Conservation (phyloP, 2,329 filamentous ascomycete genomes). For the Grosmannia huntii region DNA sequence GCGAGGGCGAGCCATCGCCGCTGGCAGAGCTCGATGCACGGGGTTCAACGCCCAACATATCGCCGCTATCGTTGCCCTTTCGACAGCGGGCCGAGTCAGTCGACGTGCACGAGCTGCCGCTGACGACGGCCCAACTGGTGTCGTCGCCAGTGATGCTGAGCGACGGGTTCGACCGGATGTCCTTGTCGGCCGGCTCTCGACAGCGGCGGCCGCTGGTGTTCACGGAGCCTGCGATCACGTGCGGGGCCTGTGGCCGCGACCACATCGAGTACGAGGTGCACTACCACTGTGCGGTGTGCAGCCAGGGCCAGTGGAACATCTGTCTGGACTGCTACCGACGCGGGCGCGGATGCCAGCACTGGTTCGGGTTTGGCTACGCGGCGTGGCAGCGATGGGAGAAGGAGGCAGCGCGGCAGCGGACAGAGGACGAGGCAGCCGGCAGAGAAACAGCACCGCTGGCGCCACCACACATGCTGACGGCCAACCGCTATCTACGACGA, state of each 20-base stretch:
- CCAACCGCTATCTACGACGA: constrained; percentile 41
- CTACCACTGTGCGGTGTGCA: constrained; percentile 66
- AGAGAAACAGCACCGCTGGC: constrained; percentile 25
- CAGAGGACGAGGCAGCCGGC: background rate
- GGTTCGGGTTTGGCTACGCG: constrained; percentile 74
- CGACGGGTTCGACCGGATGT: background rate
- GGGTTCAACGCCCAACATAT: constrained; percentile 27
- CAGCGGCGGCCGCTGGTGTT: background rate
- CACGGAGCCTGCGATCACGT: constrained; percentile 55
- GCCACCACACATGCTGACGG: constrained; percentile 44
- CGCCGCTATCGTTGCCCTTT: constrained; percentile 19
- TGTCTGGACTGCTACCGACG: constrained; percentile 70
- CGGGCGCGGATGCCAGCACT: constrained; percentile 68
- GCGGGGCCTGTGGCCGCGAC: constrained; percentile 53
- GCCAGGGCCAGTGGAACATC: constrained; percentile 60
- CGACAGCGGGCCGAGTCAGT: constrained; percentile 21
- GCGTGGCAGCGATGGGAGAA: constrained; percentile 57
- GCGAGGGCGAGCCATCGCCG: constrained; percentile 20
- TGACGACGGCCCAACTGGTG: background rate
- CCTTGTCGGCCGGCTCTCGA: background rate
- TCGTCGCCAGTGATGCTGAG: background rate
- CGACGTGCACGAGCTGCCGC: background rate
- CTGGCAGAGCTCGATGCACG: background rate
- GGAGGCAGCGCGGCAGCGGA: constrained; percentile 16
- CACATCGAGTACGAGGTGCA: constrained; percentile 80